phyloP scores from a whole-genome alignment of 1,284 basidiomycete species.

The Gomphus bonarii region DNA sequence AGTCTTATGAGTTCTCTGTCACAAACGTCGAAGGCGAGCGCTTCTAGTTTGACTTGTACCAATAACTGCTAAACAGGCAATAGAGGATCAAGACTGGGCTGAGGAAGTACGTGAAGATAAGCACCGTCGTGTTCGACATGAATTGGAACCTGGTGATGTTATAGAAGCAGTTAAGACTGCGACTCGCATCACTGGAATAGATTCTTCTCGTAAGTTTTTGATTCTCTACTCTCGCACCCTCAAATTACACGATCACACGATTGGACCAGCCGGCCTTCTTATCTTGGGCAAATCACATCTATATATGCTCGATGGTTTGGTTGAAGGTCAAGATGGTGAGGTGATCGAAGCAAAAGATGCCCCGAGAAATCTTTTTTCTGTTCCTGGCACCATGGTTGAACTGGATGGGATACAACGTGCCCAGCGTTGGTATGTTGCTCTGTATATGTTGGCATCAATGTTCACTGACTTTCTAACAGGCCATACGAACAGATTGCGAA shows the following conservation, averaged over 20 bases:
- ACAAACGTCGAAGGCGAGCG: constrained; percentile 50
- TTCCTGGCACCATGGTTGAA: constrained; percentile 77
- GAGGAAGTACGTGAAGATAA: constrained; percentile 74
- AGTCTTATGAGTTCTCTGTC: constrained; percentile 63
- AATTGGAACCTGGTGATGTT: constrained; percentile 82
- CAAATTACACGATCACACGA: not conserved
- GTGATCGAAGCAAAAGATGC: constrained; percentile 85
- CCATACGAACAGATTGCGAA: constrained; percentile 68
- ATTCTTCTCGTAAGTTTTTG: constrained; percentile 63
- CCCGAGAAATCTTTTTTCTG: constrained; percentile 72
- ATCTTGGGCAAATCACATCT: constrained; percentile 80
- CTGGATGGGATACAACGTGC: constrained; percentile 68
- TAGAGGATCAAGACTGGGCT: constrained; percentile 40
- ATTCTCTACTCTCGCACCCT: not conserved
- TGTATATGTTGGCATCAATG: constrained; percentile 7
- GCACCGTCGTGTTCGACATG: constrained; percentile 68
- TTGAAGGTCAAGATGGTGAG: constrained; percentile 80
- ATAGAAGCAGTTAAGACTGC: constrained; percentile 88
- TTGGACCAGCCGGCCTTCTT: constrained; percentile 62
- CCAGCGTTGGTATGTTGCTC: constrained; percentile 55
- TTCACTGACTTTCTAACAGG: constrained; percentile 34
- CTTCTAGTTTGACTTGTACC: not conserved
- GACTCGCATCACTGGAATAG: constrained; percentile 77
- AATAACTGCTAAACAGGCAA: constrained; percentile 3
- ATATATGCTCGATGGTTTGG: constrained; percentile 90